Base-by-base conservation (phyloP, 2,329 filamentous ascomycete species). In the Aspergillus tubingensis region DNA sequence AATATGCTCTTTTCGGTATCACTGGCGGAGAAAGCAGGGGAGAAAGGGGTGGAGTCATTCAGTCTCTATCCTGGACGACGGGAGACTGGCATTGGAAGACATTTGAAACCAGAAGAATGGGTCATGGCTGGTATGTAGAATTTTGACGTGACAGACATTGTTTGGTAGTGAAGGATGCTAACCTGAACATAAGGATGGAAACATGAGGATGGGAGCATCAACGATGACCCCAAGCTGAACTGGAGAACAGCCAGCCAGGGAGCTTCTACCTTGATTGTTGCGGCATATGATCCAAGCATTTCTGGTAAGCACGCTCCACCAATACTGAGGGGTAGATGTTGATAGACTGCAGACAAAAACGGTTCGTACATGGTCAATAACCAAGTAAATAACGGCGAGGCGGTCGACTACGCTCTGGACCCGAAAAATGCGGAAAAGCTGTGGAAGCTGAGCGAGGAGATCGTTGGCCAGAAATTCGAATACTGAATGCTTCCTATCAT, bases 1-100 rank as follows among this genome's bases (percentile, higher is more conserved):
- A 54, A 59, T 41, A 59, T 59, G 11, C 25, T 59, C 5, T 59
- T 59, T 17, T 30, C 49, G 17, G 38, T 32, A 7, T 49, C 57
- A 5, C 17, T 59, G 27, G 57, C 57, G 17, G 27, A 52, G 19
- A 47, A 39, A 5, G n/a, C 38, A 5, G 32, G 19, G 5, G 11
- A n/a, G 11, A 32, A 32, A 17, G 41, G 41, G 3, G 44, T 59
- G 13, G 27, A 17, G 7, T 54, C 57, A 11, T 59, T 49, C 8
- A 54, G 57, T 53, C 32, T 59, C 4, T 52, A 54, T 39, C 57
- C 57, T 5, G 57, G 57, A 4, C 38, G 57, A 19, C 48, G 39
- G 38, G n/a, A 10, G 6, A 54, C 57, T 11, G 47, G 53, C 10
- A 53, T 59, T 19, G 39, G 38, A 6, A 51, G 57, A 2, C 17